phyloP scores from a whole-genome alignment of 768 basidiomycete genomes.

The Coprinopsis strossmayeri region DNA sequence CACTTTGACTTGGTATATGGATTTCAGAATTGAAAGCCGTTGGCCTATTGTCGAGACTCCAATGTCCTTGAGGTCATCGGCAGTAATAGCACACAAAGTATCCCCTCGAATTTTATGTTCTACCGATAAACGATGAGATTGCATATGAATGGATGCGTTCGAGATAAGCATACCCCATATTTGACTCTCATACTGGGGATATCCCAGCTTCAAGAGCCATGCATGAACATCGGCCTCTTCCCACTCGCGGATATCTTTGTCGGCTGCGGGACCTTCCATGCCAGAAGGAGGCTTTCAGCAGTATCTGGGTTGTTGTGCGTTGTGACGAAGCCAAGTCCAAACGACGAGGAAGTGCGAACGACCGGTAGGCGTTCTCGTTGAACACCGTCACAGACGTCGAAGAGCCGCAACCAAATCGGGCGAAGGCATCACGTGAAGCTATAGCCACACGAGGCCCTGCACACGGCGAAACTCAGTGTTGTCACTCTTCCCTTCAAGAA shows the following conservation, averaged over 20 bases:
- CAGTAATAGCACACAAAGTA: constrained; percentile 75
- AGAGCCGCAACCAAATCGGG: background rate
- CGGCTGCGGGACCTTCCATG: constrained; percentile 31
- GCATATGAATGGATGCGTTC: background rate
- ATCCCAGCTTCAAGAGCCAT: constrained; percentile 76
- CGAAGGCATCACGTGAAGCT: background rate
- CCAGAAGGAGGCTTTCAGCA: constrained; percentile 1
- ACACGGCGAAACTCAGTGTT: background rate
- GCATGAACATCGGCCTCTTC: constrained; percentile 70
- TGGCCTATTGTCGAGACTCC: constrained; percentile 91
- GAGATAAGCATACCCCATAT: constrained; percentile 54
- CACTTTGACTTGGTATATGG: constrained; percentile 85
- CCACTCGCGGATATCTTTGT: constrained; percentile 54
- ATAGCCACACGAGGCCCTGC: too few relatives aligned
- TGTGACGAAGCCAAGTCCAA: background rate
- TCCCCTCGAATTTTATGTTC: constrained; percentile 94
- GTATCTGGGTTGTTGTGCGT: background rate
- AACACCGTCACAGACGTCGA: background rate
- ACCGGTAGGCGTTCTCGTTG: background rate
- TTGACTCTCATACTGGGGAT: constrained; percentile 78
- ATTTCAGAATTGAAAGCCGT: constrained; percentile 85
- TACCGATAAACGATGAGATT: constrained; percentile 11
- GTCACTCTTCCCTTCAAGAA: background rate
- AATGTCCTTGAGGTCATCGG: constrained; percentile 78
- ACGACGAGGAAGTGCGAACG: background rate